phyloP scores from a whole-genome alignment of 2,329 filamentous ascomycete genomes.

The Aspergillus sp. region DNA sequence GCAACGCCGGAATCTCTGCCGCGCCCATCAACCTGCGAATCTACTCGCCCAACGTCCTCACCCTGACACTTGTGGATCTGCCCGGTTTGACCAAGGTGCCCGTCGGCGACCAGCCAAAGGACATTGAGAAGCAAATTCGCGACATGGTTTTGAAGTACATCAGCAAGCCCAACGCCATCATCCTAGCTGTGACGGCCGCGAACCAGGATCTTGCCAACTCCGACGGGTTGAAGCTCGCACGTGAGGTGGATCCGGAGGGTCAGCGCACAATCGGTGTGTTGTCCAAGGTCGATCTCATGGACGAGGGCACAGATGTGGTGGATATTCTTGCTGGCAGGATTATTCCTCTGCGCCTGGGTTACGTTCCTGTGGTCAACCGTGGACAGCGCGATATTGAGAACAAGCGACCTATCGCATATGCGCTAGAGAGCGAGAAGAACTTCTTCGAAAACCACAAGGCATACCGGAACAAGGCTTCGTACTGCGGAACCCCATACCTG shows the following conservation, averaged over 20 bases:
- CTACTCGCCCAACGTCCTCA: constrained; percentile 97
- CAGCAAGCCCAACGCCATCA: constrained; percentile 96
- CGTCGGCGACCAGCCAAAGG: constrained; percentile 91
- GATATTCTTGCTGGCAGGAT: constrained; percentile 97
- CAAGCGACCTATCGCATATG: constrained; percentile 88
- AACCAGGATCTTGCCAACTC: constrained; percentile 99
- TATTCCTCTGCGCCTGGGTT: constrained; percentile 90
- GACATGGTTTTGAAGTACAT: constrained; percentile 99
- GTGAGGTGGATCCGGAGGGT: constrained; percentile 95
- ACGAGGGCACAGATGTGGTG: constrained; percentile 96
- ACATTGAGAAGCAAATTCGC: constrained; percentile 94
- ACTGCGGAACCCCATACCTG: constrained; percentile 96
- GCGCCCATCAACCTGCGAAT: constrained; percentile 97
- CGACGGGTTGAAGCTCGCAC: constrained; percentile 90
- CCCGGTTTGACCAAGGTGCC: constrained; percentile 96
- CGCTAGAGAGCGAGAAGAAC: constrained; percentile 89
- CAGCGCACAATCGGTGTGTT: constrained; percentile 97
- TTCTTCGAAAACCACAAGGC: constrained; percentile 99
- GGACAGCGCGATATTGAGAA: constrained; percentile 98
- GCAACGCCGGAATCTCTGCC: constrained; percentile 94
- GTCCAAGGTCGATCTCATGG: constrained; percentile 99
- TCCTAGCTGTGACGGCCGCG: constrained; percentile 91
- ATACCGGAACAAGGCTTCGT: constrained; percentile 96
- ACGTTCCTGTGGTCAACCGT: constrained; percentile 96
- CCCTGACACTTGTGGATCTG: constrained; percentile 92